These are phyloP conservation scores for Lipomyces chichibuensis DNA, from an alignment of 805 yeast genomes.

Conservation along the genomic window DNA sequence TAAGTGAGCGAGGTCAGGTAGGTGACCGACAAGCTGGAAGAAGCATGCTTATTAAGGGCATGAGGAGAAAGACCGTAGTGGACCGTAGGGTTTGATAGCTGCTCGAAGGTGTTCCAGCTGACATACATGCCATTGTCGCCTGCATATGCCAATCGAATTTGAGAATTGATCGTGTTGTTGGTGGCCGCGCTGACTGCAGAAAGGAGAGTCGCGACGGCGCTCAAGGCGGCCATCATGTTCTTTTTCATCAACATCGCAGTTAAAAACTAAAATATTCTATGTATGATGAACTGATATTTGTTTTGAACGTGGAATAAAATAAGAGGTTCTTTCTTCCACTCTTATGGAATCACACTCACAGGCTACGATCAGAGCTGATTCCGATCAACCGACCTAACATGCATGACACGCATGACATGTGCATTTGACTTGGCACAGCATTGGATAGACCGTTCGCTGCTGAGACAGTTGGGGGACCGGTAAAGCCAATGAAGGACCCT, in stretches of 20 bases:
- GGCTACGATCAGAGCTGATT: neutral
- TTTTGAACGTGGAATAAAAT: neutral
- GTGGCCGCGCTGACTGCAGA: neutral
- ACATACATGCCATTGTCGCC: constrained; percentile 39
- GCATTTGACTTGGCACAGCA: neutral
- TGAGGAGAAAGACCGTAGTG: constrained; percentile 36
- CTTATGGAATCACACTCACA: neutral
- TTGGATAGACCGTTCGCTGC: neutral
- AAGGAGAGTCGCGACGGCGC: constrained; percentile 1
- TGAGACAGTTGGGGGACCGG: neutral
- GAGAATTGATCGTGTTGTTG: neutral
- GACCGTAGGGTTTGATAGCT: constrained; percentile 37
- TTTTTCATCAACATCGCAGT: neutral
- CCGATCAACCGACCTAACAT: neutral
- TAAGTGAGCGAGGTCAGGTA: constrained; percentile 38
- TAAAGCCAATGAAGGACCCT: neutral
- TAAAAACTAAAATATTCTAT: neutral
- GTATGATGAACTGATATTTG: neutral
- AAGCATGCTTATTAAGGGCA: constrained; percentile 7
- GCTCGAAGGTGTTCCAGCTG: constrained; percentile 40
- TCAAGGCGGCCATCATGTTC: neutral
- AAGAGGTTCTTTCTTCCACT: neutral
- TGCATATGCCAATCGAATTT: constrained; percentile 36
- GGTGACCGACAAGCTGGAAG: constrained; percentile 33
- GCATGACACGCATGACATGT: neutral